Base-by-base conservation (phyloP, 768 basidiomycete species). In the Lyophyllum semitale region DNA sequence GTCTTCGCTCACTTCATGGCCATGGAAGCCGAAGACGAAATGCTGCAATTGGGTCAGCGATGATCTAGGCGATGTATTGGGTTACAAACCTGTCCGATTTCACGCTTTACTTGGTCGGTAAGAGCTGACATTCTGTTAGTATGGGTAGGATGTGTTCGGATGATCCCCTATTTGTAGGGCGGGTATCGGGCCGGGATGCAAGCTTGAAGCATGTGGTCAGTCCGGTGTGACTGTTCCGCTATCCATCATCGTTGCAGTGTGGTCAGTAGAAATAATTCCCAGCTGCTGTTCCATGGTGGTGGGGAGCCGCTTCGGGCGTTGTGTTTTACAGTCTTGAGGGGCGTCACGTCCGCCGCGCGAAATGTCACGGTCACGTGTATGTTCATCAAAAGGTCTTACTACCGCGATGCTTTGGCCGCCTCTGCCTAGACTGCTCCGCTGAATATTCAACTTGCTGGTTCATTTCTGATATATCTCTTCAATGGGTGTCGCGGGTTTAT, bases 1-100 rank as follows among this genome's bases (percentile, higher is more conserved):
- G 54, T 87, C 75, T 26, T 79, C 71, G 56, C 71, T 81, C 30
- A 79, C 68, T 48, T 80, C 71, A 33, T 78, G 68, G 3, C 86
- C 86, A 63, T 85, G 83, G 65, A 88, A 89, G 17, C 88, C 88
- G 57, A 87, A 73, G 13, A 90, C 83, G 61, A 90, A 88, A 64
- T 88, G 87, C 85, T 88, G 57, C 29, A n/a, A 41, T 8, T 45
- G 48, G 25, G 20, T 44, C 22, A 33, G 20, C 12, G 26, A 45
- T 2, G 25, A 23, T 23, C 12, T 23, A 23, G 15, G n/a, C 4
- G 11, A 18, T 23, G 41, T n/a, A 17, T 8, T 9, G 32, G 9
- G 25, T 11, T 35, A 32, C n/a, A 12, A 49, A 77, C 79, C 70
- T 80, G 78, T 25, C 80, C 80, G 20, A 81, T 76, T 58, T 79